Base-by-base conservation (phyloP, 139 green algal species). In the Chlamydomonas incerta region DNA sequence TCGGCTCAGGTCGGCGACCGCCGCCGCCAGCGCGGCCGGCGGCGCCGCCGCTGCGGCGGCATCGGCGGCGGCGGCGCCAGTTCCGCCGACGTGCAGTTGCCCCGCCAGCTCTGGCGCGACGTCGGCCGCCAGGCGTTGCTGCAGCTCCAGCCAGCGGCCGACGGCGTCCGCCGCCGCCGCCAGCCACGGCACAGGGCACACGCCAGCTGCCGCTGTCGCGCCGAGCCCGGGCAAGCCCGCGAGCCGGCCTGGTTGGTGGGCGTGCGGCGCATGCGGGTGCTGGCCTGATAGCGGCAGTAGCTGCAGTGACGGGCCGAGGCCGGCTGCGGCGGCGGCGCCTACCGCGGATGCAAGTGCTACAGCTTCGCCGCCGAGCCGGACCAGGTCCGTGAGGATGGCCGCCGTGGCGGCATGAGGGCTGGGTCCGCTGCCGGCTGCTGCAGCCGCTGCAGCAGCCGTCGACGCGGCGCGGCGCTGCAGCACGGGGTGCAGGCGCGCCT, bases 31-130 rank as follows among this genome's bases (percentile, higher is more conserved):
- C 24, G 60, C 18, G 2, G 21, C 60, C 8, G 60, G 60, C 60
- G 28, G 24, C 23, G 18, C 24, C 2, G 60, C 60, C 18, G 20
- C 60, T 2, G 60, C 60, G 60, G 24, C 60, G 17, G 11, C 55
- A 62, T 23, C 29, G 20, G 31, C 34, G 73, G 33, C 58, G 60
- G 33, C 77, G 29, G 24, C 63, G 20, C n/a, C 41, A 4, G 66
- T 31, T 66, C 66, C 28, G 47, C 66, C 46, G 3, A 85, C 47
- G 47, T 83, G 77, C 24, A 76, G 5, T 46, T 85, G 79, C 28
- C 68, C 69, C 28, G 82, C 82, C 20, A 83, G 60, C 62, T 88
- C 72, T 4, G 68, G 72, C 31, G 47, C 79, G 47, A 75, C 79
- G 31, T 85, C 66, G 0, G 50, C 79, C 29, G 66, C 65, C 63